Evolutionary conservation across 2,329 filamentous ascomycete genomes (phyloP).

Genomic region (Herpotrichia juniperi): DNA sequence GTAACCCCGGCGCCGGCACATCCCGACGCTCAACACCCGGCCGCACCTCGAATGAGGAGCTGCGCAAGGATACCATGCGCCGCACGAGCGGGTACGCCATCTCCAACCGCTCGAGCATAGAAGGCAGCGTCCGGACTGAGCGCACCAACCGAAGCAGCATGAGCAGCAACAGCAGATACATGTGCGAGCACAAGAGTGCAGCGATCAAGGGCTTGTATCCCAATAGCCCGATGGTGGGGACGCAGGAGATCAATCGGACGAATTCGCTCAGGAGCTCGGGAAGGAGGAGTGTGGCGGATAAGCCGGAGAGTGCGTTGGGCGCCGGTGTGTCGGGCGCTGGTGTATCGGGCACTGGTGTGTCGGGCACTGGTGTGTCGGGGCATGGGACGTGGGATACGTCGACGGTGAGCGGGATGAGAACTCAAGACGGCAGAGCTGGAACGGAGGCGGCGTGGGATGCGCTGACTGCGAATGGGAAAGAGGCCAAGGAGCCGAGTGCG

Average conservation of each 20-base stretch:
- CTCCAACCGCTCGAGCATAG: slow-evolving; percentile 20
- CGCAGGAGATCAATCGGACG: slow-evolving; percentile 8
- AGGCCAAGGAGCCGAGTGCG: neutral
- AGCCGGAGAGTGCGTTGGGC: too few species aligned
- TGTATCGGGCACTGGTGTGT: too few species aligned
- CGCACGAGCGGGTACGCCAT: slow-evolving; percentile 40
- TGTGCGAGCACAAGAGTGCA: slow-evolving; percentile 44
- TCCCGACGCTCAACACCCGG: slow-evolving; percentile 38
- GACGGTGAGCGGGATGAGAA: neutral
- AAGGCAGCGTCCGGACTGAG: slow-evolving; percentile 12
- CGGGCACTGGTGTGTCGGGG: too few species aligned
- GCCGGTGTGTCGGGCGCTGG: too few species aligned
- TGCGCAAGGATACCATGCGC: slow-evolving; percentile 25
- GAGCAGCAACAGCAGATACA: slow-evolving; percentile 34
- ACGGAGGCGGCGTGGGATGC: too few species aligned
- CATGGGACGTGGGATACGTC: neutral
- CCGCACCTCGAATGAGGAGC: slow-evolving; percentile 31
- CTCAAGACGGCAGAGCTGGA: too few species aligned
- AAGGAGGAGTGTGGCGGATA: slow-evolving; percentile 3
- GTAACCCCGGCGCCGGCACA: slow-evolving; percentile 28
- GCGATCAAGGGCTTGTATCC: slow-evolving; percentile 47
- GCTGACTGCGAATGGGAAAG: neutral
- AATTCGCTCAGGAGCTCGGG: slow-evolving; percentile 13
- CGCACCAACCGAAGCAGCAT: slow-evolving; percentile 16
- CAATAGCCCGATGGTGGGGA: slow-evolving; percentile 32